These are phyloP conservation scores for Citrus medica DNA, from an alignment of 345 rosid species.

Conservation along the genomic window DNA sequence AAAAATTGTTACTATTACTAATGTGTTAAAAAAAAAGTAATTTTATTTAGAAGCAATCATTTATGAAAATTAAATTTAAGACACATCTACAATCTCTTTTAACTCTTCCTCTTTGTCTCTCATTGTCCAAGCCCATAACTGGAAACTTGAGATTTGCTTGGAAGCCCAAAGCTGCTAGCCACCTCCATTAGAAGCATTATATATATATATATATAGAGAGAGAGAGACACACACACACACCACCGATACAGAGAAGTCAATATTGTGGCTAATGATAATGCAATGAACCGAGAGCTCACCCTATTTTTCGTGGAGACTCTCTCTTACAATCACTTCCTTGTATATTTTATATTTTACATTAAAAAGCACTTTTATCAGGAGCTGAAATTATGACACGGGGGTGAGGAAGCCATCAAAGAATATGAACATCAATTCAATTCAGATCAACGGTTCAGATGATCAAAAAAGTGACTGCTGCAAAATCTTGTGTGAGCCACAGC, in stretches of 20 bases:
- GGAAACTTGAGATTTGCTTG: neutral
- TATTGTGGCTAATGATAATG: neutral
- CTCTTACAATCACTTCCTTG: neutral
- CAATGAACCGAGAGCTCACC: no score
- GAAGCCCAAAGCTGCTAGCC: neutral
- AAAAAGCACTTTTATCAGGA: neutral
- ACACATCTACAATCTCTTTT: neutral
- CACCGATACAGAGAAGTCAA: no score
- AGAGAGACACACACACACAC: no score
- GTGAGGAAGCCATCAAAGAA: neutral
- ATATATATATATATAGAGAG: accelerated
- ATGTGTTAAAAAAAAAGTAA: no score
- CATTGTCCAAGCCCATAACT: neutral
- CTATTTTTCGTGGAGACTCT: no score
- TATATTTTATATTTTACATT: no score
- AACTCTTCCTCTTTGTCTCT: neutral
- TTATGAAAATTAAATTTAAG: no score
- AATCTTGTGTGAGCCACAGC: neutral
- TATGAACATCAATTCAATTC: constrained; percentile 11
- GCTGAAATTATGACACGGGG: constrained; percentile 1
- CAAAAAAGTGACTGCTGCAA: neutral
- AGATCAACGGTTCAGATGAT: constrained; percentile 21
- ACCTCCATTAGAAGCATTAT: neutral
- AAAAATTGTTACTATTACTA: no score
- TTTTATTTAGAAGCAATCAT: no score